Percentiles rank a stretch among this genome's conserved stretches.
These are phyloP conservation scores for Thielaviopsis ethacetica DNA, from an alignment of 2,329 filamentous ascomycete species.

Conservation along the genomic window DNA sequence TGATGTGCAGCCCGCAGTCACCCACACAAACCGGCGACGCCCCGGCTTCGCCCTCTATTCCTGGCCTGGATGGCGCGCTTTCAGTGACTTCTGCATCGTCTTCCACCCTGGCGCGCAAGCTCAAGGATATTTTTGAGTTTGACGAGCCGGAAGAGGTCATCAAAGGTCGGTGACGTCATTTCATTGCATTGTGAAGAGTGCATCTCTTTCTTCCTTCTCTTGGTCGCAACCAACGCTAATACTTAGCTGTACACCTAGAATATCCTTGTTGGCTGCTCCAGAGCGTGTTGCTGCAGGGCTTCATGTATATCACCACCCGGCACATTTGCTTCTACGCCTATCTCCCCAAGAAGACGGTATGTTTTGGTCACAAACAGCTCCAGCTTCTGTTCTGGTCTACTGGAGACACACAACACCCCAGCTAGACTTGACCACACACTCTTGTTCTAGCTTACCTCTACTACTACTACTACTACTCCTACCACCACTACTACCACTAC, in stretches of 20 bases:
- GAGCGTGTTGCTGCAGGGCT: constrained; percentile 81
- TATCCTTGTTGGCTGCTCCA: constrained; percentile 90
- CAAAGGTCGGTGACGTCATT: constrained; percentile 36
- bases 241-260: constrained; percentile 32
- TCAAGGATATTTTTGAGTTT: constrained; percentile 79
- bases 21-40: not conserved
- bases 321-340: constrained; percentile 98
- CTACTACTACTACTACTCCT: too few species aligned
- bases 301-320: constrained; percentile 83
- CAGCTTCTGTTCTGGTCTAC: not conserved
- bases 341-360: constrained; percentile 76
- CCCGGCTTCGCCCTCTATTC: not conserved
- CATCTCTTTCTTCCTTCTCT: too few species aligned
- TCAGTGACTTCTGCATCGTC: constrained; percentile 18
- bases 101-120: constrained; percentile 47
- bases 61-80: not conserved
- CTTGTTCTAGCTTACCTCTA: too few species aligned
- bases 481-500: too few species aligned
- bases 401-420: not conserved
- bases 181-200: too few species aligned
- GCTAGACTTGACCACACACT: too few species aligned
- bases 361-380: too few species aligned
- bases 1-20: constrained; percentile 16
- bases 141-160: constrained; percentile 70
- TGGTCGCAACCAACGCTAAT: constrained; percentile 3